Conservation (phyloP, 2,329 filamentous ascomycete species). For the Colletotrichum scovillei region DNA sequence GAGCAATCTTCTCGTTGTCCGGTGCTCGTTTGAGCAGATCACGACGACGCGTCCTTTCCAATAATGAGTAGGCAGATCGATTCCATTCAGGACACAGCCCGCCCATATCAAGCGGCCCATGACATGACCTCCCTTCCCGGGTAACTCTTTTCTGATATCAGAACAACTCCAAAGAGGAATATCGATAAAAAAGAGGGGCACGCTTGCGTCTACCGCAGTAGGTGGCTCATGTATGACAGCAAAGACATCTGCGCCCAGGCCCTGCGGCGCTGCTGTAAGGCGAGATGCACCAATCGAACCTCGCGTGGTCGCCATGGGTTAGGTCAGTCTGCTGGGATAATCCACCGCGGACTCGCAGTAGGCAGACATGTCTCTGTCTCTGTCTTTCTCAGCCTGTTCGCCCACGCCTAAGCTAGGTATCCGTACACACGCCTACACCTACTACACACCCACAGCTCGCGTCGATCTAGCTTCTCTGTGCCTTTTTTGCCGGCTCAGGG, state of each 20-base stretch:
- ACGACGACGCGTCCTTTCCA: conserved; percentile 3
- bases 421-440: neutral
- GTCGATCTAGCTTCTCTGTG: neutral
- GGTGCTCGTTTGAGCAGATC: neutral
- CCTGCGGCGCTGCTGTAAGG: conserved; percentile 24
- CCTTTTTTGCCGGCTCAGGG: neutral
- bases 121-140: neutral
- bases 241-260: conserved; percentile 33
- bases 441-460: no score
- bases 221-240: conserved; percentile 30
- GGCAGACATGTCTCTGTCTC: no score
- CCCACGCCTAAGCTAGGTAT: neutral
- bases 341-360: conserved; percentile 18
- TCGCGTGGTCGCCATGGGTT: conserved; percentile 25
- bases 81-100: neutral
- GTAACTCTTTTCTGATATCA: conserved; percentile 20
- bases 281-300: conserved; percentile 35
- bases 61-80: neutral
- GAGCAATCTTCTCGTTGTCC: neutral
- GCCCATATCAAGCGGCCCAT: conserved; percentile 23
- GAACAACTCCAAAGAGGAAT: neutral
- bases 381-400: neutral
- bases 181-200: conserved; percentile 8
- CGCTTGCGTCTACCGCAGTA: neutral
- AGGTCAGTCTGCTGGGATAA: conserved; percentile 26